These are phyloP conservation scores for Plasmodium inui DNA, from an alignment of 169 alveolate genomes.

Conservation along the genomic window DNA sequence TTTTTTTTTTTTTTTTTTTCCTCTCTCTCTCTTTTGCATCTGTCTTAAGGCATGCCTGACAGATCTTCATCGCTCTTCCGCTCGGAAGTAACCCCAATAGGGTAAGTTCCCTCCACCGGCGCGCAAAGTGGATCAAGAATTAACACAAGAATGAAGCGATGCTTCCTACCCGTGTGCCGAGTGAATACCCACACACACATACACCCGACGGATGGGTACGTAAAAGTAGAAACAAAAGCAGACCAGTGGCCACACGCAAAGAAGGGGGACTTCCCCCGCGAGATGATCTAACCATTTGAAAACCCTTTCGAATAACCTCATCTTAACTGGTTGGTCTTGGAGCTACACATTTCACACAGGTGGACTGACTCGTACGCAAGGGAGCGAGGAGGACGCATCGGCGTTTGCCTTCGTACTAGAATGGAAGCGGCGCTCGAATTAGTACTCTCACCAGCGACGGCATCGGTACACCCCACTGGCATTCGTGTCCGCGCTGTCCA, in stretches of 20 bases:
- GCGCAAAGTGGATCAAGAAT: not conserved
- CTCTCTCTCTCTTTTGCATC: not conserved
- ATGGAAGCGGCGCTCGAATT: not conserved
- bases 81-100: not conserved
- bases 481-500: not conserved
- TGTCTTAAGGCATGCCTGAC: not conserved
- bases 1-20: not conserved
- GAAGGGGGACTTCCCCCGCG: not conserved
- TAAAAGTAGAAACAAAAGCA: not conserved
- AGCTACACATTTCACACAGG: not conserved
- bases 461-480: not conserved
- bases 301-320: not conserved
- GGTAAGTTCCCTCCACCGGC: not conserved
- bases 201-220: not conserved
- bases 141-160: not conserved
- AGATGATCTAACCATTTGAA: not conserved
- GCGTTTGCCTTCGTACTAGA: not conserved
- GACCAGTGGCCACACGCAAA: not conserved
- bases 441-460: not conserved
- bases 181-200: not conserved
- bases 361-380: not conserved
- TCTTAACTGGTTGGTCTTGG: not conserved
- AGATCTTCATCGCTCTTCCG: not conserved
- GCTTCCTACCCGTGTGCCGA: not conserved
- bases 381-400: not conserved